phyloP scores from a whole-genome alignment of 1,284 basidiomycete genomes.

The Apiotrichum gracile region DNA sequence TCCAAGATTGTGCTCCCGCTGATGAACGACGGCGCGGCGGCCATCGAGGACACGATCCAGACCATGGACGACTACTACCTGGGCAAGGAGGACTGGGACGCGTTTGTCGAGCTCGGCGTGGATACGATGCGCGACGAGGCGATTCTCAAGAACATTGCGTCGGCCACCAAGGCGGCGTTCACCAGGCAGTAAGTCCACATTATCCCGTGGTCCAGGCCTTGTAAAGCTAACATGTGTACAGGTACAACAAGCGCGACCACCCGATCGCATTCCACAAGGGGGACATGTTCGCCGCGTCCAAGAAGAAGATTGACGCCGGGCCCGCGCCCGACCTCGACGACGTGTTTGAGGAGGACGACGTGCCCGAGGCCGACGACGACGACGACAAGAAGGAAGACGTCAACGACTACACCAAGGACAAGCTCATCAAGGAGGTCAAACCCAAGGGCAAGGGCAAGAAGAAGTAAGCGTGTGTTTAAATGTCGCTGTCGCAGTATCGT shows the following conservation, averaged over 20 bases:
- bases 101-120: slow-evolving; percentile 85
- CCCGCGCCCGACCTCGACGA: slow-evolving; percentile 83
- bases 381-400: slow-evolving; percentile 46
- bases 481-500: too few species aligned
- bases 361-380: slow-evolving; percentile 43
- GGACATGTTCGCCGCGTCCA: slow-evolving; percentile 65
- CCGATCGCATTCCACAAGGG: slow-evolving; percentile 88
- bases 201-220: not conserved
- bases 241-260: slow-evolving; percentile 79
- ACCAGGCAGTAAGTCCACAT: slow-evolving; percentile 68
- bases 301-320: slow-evolving; percentile 62
- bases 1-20: slow-evolving; percentile 74
- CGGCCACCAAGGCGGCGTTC: slow-evolving; percentile 74
- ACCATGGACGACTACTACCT: slow-evolving; percentile 93
- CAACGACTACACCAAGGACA: slow-evolving; percentile 52
- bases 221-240: slow-evolving; percentile 38
- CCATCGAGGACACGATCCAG: slow-evolving; percentile 72
- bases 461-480: slow-evolving; percentile 8
- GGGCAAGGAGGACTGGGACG: slow-evolving; percentile 92
- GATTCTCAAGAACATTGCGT: slow-evolving; percentile 74
- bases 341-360: slow-evolving; percentile 55
- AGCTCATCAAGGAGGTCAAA: slow-evolving; percentile 54
- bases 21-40: slow-evolving; percentile 59
- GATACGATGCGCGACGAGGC: slow-evolving; percentile 67
- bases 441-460: slow-evolving; percentile 27